Base-by-base conservation (phyloP, 2,329 filamentous ascomycete species). In the Blumeria graminis region DNA sequence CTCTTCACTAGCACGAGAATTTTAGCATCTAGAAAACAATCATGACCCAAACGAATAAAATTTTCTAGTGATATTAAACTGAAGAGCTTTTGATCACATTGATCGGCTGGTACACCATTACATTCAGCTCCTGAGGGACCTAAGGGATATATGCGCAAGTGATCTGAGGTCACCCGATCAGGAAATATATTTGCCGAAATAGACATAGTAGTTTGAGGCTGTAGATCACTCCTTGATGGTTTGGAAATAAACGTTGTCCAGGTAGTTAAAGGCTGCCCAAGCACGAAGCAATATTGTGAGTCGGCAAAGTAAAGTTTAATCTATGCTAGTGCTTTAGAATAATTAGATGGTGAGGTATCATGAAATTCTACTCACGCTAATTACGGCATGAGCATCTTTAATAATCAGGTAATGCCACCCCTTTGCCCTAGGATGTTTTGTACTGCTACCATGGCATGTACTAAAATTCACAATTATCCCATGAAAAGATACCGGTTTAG, bases 1-100 rank as follows among this genome's bases (percentile, higher is more conserved):
- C 73, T 76, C 63, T 76, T 76, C 3, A 81, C 74, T 55, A 77
- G 76, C 0, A 80, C 73, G 2, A 81, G 68, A 1, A 81, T 67
- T 55, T 72, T 76, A 0, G 68, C 71, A 38, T 72, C 71, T 1
- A 66, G 62, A 8, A 76, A 64, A 0, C 61, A 64, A 51, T 80
- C 76, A 57, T 74, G 72, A 0, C 76, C 77, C 1, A 73, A 73
- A 41, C 72, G 69, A 1, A 76, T 66, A 63, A 77, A 81, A 46
- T 70, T 70, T 55, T 72, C 72, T 36, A 81, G 65, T 3, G 74
- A 78, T 73, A 81, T 78, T 10, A 81, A 67, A 1, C 71, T 71
- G 5, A 69, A 65, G 3, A 76, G 64, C 1, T 63, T 60, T 18
- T 66, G 63, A 0, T 62, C 50, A n/a, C 4, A 32, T 6, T 36